A percentile compares a stretch with the other conserved stretches of the same genome.
Evolutionary conservation across 2,329 filamentous ascomycete genomes (phyloP).

Genomic region (Stagonosporopsis chrysanthemi): DNA sequence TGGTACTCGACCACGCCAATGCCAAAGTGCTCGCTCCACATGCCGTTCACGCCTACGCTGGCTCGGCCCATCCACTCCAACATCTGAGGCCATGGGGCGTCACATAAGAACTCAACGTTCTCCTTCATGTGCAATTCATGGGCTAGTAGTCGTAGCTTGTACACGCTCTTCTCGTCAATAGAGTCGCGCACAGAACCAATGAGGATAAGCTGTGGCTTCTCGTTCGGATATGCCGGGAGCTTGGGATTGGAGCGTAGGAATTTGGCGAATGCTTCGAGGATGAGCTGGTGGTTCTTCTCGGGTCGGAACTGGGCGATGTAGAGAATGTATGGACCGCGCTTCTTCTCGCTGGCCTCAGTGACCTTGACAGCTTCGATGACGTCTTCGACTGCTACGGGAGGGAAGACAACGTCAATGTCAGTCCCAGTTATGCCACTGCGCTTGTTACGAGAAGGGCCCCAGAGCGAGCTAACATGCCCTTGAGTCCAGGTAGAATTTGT

Average conservation of each 20-base stretch:
- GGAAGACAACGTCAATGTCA: conserved; percentile 81
- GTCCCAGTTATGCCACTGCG: conserved; percentile 59
- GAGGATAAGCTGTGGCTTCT: conserved; percentile 74
- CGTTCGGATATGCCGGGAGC: conserved; percentile 54
- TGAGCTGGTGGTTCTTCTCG: conserved; percentile 92
- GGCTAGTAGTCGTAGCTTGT: conserved; percentile 83
- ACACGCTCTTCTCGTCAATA: conserved; percentile 79
- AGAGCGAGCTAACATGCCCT: conserved; percentile 75
- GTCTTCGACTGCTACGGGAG: conserved; percentile 88
- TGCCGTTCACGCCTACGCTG: conserved; percentile 91
- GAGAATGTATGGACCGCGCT: conserved; percentile 75
- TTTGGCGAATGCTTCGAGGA: conserved; percentile 82
- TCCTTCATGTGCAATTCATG: conserved; percentile 85
- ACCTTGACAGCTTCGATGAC: conserved; percentile 78
- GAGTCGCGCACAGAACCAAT: conserved; percentile 92
- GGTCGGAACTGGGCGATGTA: conserved; percentile 98
- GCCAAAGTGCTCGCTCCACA: conserved; percentile 99
- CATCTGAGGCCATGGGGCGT: conserved; percentile 88
- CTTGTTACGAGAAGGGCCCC: conserved; percentile 63
- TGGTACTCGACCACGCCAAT: conserved; percentile 99
- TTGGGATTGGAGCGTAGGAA: conserved; percentile 61
- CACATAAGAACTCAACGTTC: conserved; percentile 83
- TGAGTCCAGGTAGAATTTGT: conserved; percentile 98
- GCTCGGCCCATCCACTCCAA: conserved; percentile 78
- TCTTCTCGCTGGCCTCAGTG: conserved; percentile 70